Percentiles rank a stretch among this genome's conserved stretches.
Evolutionary conservation across 2,329 filamentous ascomycete species (phyloP).

Genomic region (Aspergillus pseudoglaucus): DNA sequence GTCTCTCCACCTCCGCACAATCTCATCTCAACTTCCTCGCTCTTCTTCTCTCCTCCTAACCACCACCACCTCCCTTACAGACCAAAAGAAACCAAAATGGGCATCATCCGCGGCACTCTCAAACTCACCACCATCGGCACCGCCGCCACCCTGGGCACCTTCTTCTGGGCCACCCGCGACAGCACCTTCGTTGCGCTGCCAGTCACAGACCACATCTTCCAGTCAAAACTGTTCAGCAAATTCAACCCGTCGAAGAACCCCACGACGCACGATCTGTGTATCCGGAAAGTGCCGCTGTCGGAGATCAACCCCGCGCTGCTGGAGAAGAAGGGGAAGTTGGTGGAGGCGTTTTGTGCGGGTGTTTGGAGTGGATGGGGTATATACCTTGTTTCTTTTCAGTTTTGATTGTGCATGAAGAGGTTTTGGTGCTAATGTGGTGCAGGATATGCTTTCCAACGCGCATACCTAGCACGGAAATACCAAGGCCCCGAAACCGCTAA

Average conservation of each 20-base stretch:
- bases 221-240: conserved; percentile 49
- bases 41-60: neutral
- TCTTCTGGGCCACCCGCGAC: conserved; percentile 49
- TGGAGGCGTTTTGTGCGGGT: conserved; percentile 60
- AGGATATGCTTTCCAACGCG: conserved; percentile 49
- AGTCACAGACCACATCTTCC: conserved; percentile 56
- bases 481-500: conserved; percentile 48
- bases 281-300: conserved; percentile 56
- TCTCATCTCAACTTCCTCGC: neutral
- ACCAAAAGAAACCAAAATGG: conserved; percentile 37
- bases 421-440: neutral
- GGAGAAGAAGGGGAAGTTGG: conserved; percentile 54
- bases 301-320: conserved; percentile 61
- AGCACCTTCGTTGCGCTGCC: conserved; percentile 55
- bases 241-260: conserved; percentile 60
- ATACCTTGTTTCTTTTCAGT: conserved; percentile 13
- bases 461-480: conserved; percentile 55
- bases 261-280: conserved; percentile 57
- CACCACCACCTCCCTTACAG: neutral
- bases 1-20: neutral
- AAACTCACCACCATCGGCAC: conserved; percentile 42
- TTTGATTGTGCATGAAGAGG: neutral
- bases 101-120: conserved; percentile 42
- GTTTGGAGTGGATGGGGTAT: conserved; percentile 61
- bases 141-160: conserved; percentile 46